Base-by-base conservation (phyloP, 331 rosid species). In the Telfairia occidentalis region DNA sequence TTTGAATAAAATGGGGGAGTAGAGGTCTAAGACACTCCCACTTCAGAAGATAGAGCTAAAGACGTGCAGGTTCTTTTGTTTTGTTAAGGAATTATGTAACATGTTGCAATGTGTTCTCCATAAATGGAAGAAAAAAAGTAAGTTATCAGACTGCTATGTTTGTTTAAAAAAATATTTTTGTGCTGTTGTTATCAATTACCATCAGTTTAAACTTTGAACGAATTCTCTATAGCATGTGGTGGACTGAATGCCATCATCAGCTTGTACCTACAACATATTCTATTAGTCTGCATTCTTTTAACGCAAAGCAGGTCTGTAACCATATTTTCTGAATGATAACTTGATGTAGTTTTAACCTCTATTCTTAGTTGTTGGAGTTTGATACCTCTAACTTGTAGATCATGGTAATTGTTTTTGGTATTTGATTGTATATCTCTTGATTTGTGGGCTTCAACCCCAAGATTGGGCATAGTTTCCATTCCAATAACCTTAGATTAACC, bases 71-170 rank as follows among this genome's bases (percentile, higher is more conserved):
- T 79, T 83, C 73, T 75, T 85, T 83, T 85, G 85, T 69, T 79
- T 83, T 78, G 54, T 53, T 66, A 59, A 78, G 71, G 82, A 73
- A 79, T 54, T 78, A 49, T 81, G 89, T 86, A 83, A 82, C 80
- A 76, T 71, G 70, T 84, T 82, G 82, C 82, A 79, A 79, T 76
- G 76, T 71, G 59, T 84, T 76, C 73, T 76, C 79, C 88, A 79
- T 81, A 74, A 28, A 77, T 73, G 81, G 9, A 71, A 55, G 45
- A 77, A 79, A 66, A 66, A 86, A 81, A 79, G 96, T 89, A 90
- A 90, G 96, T 86, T 77, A 67, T 76, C 77, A 71, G 77, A 30
- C 54, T 69, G 72, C 74, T 85, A 46, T 52, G 73, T 61, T 49
- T 60, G 13, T 64, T 64, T 37, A 5, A 34, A 71, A 34, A 71